phyloP scores from a whole-genome alignment of 805 yeast genomes.

The Saturnispora halmiae region DNA sequence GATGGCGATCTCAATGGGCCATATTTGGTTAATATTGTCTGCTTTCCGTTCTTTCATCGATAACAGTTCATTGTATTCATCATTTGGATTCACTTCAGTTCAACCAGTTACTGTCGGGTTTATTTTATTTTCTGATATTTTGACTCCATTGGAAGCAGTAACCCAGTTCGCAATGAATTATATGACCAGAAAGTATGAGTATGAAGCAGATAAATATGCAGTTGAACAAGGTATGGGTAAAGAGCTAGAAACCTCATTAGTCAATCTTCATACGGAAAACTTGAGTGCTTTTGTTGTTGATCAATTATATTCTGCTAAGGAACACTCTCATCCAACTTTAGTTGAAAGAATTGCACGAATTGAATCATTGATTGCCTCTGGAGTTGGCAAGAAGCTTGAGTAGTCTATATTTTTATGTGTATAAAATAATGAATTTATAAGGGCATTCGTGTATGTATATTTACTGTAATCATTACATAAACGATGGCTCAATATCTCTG shows the following conservation, averaged over 20 bases:
- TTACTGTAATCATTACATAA: constrained; percentile 8
- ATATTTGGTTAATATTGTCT: constrained; percentile 56
- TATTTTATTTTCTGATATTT: constrained; percentile 64
- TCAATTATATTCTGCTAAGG: constrained; percentile 80
- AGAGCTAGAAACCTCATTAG: constrained; percentile 62
- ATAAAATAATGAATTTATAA: no score
- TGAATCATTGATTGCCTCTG: constrained; percentile 27
- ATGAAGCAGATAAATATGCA: constrained; percentile 88
- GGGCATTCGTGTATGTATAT: neutral
- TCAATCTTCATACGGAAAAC: constrained; percentile 70
- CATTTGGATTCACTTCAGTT: constrained; percentile 64
- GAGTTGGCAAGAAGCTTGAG: neutral
- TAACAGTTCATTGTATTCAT: constrained; percentile 65
- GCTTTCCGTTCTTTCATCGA: constrained; percentile 72
- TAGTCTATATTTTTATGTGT: neutral
- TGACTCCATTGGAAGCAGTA: constrained; percentile 67
- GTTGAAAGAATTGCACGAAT: constrained; percentile 82
- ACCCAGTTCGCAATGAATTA: constrained; percentile 59
- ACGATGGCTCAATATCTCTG: constrained; percentile 50
- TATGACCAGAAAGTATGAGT: constrained; percentile 80
- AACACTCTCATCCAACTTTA: constrained; percentile 84
- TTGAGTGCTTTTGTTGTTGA: constrained; percentile 84
- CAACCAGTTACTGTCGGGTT: constrained; percentile 79
- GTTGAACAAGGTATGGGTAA: constrained; percentile 60
- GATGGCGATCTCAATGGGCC: constrained; percentile 55